A percentile compares a stretch with the other conserved stretches of the same genome.
phyloP scores from a whole-genome alignment of 2,329 filamentous ascomycete species.

The Rhynchosporium graminicola region DNA sequence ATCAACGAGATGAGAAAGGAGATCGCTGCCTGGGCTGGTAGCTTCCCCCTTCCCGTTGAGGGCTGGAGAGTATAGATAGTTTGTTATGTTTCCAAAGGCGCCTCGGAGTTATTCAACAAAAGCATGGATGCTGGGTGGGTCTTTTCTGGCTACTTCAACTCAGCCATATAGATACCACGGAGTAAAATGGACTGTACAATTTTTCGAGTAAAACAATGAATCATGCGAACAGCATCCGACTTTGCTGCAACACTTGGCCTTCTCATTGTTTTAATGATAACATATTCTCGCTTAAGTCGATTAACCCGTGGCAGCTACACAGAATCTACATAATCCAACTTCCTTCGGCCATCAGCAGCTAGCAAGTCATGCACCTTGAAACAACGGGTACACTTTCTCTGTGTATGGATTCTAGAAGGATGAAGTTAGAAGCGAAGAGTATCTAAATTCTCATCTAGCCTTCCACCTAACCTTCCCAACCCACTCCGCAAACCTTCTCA shows the following conservation, averaged over 20 bases:
- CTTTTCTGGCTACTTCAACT: slow-evolving; percentile 37
- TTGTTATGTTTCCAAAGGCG: slow-evolving; percentile 25
- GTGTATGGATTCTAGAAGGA: too few relatives aligned
- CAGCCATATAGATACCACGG: slow-evolving; percentile 33
- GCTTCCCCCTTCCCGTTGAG: slow-evolving; percentile 90
- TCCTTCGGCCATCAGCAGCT: neutral
- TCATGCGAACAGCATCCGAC: slow-evolving; percentile 8
- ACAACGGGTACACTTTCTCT: too few relatives aligned
- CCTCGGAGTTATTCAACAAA: slow-evolving; percentile 29
- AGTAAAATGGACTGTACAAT: slow-evolving; percentile 18
- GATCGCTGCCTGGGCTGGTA: slow-evolving; percentile 81
- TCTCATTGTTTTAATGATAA: neutral
- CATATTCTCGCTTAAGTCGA: neutral
- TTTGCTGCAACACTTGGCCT: neutral
- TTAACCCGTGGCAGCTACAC: too few relatives aligned
- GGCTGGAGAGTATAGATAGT: slow-evolving; percentile 55
- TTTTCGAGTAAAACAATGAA: slow-evolving; percentile 7
- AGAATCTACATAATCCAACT: too few relatives aligned
- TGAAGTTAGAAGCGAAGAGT: too few relatives aligned
- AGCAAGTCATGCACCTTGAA: too few relatives aligned
- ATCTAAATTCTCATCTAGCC: slow-evolving; percentile 37
- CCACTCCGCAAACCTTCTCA: slow-evolving; percentile 71
- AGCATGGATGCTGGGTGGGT: slow-evolving; percentile 25
- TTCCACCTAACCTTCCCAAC: slow-evolving; percentile 76
- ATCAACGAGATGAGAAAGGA: slow-evolving; percentile 87